Base-by-base conservation (phyloP, 768 basidiomycete genomes). In the Boletus fagicola region DNA sequence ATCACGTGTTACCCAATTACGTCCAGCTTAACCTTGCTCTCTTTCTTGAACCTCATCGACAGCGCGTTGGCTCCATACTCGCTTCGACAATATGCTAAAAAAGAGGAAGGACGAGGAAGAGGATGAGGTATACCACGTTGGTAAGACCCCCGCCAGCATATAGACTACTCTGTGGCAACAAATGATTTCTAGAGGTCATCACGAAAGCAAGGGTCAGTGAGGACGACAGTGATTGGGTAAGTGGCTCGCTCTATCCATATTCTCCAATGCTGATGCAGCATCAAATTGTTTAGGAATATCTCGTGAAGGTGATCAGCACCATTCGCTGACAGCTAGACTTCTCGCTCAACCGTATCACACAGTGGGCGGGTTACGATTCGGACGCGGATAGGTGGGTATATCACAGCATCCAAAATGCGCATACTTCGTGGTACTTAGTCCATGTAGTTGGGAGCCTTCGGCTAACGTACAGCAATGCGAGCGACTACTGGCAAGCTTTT, bases 311-410 rank as follows among this genome's bases (percentile, higher is more conserved):
- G 58, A 58, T 55, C 39, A n/a, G 5, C 22, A 15, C 31, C 24
- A 18, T 28, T 46, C 36, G 24, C 15, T 47, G 24, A 47, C 36
- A 10, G 11, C 16, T 15, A 15, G n/a, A 13, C 30, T 10, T 48
- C 5, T 48, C 51, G 54, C 57, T 59, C 52, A 58, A 53, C 48
- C 22, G 28, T 26, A 48, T 53, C 30, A 28, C n/a, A 33, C 54
- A 90, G 88, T 90, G 88, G 88, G 83, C 77, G 12, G 81, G 80
- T 10, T 90, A 88, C 65, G 73, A 68, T 50, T 80, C 81, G 0
- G 78, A 77, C 31, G 75, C 77, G 1, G 80, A 88, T 59, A 87
- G 77, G 88, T 85, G 60, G 31, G 74, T 40, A 54, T 15, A 31
- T 35, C 42, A 33, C 53, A 16, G 16, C 24, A 20, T 52, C 20